Percentiles rank a stretch among this genome's conserved stretches.
phyloP scores from a whole-genome alignment of 306 rosid genomes.

The Crataegus laevigata region DNA sequence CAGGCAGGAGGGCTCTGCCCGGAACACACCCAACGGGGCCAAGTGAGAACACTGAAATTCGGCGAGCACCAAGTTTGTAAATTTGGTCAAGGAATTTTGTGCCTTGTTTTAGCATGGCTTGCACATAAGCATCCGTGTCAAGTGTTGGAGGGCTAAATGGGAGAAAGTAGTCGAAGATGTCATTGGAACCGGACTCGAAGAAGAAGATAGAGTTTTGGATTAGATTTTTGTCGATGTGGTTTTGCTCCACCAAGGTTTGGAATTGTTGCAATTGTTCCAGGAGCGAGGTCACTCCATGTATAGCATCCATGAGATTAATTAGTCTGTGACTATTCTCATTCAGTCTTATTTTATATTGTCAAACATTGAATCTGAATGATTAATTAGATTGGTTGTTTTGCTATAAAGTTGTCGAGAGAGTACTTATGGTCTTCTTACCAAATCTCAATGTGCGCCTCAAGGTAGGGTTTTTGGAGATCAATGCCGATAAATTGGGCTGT shows the following conservation, averaged over 20 bases:
- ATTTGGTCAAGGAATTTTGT: slow-evolving; percentile 6
- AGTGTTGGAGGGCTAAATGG: background rate
- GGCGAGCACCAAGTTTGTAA: slow-evolving; percentile 22
- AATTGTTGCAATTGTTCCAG: slow-evolving; percentile 29
- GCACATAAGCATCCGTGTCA: slow-evolving; percentile 14
- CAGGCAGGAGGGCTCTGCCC: slow-evolving; percentile 19
- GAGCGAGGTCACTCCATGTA: slow-evolving; percentile 22
- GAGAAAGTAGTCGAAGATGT: slow-evolving; percentile 26
- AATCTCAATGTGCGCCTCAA: slow-evolving; percentile 13
- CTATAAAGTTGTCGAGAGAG: no score
- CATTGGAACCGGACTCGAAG: slow-evolving; percentile 36
- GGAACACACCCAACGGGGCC: slow-evolving; percentile 39
- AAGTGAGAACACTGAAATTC: slow-evolving; percentile 17
- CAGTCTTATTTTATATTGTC: background rate
- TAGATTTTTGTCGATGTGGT: slow-evolving; percentile 8
- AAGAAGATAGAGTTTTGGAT: slow-evolving; percentile 28
- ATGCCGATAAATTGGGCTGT: slow-evolving; percentile 34
- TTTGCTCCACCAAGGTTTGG: slow-evolving; percentile 19
- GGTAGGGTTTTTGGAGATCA: slow-evolving; percentile 23
- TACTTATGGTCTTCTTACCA: slow-evolving; percentile 1
- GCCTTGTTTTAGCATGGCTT: slow-evolving; percentile 23
- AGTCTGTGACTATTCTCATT: no score
- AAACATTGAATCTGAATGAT: background rate
- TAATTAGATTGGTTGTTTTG: background rate
- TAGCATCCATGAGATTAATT: background rate